Conservation (phyloP, 2,329 filamentous ascomycete species). For the Lithohypha guttulata region DNA sequence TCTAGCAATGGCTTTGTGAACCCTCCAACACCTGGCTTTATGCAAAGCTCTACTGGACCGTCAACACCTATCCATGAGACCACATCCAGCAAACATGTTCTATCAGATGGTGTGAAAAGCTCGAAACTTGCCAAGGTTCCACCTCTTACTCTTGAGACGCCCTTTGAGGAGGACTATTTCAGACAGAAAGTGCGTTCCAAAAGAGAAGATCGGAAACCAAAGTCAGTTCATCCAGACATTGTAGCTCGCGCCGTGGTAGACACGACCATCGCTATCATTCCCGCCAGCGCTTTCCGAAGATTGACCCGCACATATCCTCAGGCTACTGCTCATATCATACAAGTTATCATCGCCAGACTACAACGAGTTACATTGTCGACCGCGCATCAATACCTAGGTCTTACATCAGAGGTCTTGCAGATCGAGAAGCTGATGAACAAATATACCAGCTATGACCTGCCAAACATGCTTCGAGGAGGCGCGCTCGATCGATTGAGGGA, state of each 20-base stretch:
- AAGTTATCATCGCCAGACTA: slow-evolving; percentile 88
- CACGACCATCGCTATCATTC: slow-evolving; percentile 96
- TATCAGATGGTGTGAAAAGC: slow-evolving; percentile 8
- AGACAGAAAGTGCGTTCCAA: slow-evolving; percentile 27
- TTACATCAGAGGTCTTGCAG: slow-evolving; percentile 82
- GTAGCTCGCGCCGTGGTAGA: slow-evolving; percentile 93
- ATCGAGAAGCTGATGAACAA: slow-evolving; percentile 91
- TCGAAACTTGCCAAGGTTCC: slow-evolving; percentile 53
- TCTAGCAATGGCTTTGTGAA: slow-evolving; percentile 27
- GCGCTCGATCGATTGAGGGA: slow-evolving; percentile 78
- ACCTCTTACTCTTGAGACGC: slow-evolving; percentile 58
- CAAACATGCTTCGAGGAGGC: slow-evolving; percentile 76
- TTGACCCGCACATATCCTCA: slow-evolving; percentile 91
- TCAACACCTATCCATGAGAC: slow-evolving; percentile 14
- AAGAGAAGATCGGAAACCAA: slow-evolving; percentile 30
- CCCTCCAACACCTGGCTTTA: slow-evolving; percentile 30
- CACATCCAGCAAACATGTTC: neutral
- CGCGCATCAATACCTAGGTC: slow-evolving; percentile 83
- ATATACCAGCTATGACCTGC: slow-evolving; percentile 82
- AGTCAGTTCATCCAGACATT: slow-evolving; percentile 90
- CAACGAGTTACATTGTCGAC: slow-evolving; percentile 91
- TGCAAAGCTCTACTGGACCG: slow-evolving; percentile 30
- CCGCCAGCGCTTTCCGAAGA: slow-evolving; percentile 85
- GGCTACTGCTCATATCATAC: slow-evolving; percentile 92
- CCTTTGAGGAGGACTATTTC: slow-evolving; percentile 24